A percentile compares a stretch with the other conserved stretches of the same genome.
These are phyloP conservation scores for Caryopteris hybrid DNA, from an alignment of 305 asterid genomes.

Conservation along the genomic window DNA sequence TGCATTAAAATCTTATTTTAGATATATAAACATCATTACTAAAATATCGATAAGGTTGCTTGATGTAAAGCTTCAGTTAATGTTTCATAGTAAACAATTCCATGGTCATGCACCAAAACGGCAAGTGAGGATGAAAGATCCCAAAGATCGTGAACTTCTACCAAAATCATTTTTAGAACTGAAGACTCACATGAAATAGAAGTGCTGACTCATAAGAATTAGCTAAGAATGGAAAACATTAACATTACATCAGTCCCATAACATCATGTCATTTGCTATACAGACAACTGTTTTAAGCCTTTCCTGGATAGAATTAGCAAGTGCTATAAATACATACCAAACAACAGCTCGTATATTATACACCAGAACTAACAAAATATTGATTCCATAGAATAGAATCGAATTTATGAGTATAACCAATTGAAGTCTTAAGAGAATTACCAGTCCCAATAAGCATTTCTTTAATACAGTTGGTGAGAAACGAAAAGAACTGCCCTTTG, in stretches of 20 bases:
- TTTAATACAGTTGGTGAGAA: conserved; percentile 24
- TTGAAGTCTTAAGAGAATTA: conserved; percentile 30
- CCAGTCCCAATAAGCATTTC: conserved; percentile 76
- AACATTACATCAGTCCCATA: background rate
- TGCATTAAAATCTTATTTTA: background rate
- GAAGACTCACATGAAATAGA: background rate
- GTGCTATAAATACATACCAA: conserved; percentile 10
- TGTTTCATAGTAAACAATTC: conserved; percentile 1
- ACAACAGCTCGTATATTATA: conserved; percentile 2
- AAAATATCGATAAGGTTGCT: background rate
- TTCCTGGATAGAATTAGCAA: background rate
- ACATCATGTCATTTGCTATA: background rate
- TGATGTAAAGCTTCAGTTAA: background rate
- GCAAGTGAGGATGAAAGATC: background rate
- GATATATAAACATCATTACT: background rate
- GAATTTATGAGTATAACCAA: background rate
- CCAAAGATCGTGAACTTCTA: background rate
- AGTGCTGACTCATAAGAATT: background rate
- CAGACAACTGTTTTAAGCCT: background rate
- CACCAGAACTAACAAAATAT: conserved; percentile 12
- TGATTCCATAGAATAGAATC: conserved; percentile 2
- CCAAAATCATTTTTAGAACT: background rate
- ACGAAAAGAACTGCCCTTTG: conserved; percentile 31
- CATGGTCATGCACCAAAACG: conserved; percentile 4
- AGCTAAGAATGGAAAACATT: conserved; percentile 6